Conservation (phyloP, 2,329 filamentous ascomycete genomes). For the Cephalotrichum gorgonifer region DNA sequence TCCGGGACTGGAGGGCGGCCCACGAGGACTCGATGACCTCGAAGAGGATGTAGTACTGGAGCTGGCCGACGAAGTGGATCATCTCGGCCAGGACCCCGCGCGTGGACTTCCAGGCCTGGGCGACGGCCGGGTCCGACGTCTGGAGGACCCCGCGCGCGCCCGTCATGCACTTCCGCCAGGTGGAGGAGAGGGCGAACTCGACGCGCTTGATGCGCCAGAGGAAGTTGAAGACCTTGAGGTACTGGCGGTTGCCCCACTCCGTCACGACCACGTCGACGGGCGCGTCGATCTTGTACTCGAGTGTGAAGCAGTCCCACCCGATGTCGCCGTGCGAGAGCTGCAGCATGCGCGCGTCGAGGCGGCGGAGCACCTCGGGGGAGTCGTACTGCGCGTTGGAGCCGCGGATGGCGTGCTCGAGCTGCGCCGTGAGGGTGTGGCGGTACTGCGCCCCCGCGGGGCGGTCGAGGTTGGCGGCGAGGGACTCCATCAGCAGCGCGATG, state of each 20-base stretch:
- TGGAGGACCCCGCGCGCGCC: slow-evolving; percentile 85
- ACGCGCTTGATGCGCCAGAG: slow-evolving; percentile 97
- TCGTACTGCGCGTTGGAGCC: slow-evolving; percentile 97
- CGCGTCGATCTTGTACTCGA: slow-evolving; percentile 96
- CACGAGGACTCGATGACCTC: slow-evolving; percentile 96
- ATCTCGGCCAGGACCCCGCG: slow-evolving; percentile 88
- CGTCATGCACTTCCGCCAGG: slow-evolving; percentile 94
- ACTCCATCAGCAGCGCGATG: slow-evolving; percentile 94
- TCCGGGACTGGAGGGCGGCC: slow-evolving; percentile 76
- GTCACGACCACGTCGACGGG: slow-evolving; percentile 96
- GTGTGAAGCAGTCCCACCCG: slow-evolving; percentile 97
- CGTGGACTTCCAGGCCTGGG: slow-evolving; percentile 79
- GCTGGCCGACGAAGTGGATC: slow-evolving; percentile 94
- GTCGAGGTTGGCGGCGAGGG: slow-evolving; percentile 82
- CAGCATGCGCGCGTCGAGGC: slow-evolving; percentile 95
- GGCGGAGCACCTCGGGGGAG: slow-evolving; percentile 77
- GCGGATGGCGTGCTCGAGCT: slow-evolving; percentile 92
- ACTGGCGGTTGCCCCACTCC: slow-evolving; percentile 89
- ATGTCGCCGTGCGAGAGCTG: slow-evolving; percentile 95
- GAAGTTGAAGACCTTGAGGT: slow-evolving; percentile 98
- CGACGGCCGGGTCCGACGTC: slow-evolving; percentile 57
- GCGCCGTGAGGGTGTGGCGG: slow-evolving; percentile 91
- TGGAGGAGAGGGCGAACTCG: slow-evolving; percentile 82
- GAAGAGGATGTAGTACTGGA: slow-evolving; percentile 98
- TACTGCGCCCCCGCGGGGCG: slow-evolving; percentile 95